Conservation (phyloP, 2,329 filamentous ascomycete genomes). For the Apiospora aurea region DNA sequence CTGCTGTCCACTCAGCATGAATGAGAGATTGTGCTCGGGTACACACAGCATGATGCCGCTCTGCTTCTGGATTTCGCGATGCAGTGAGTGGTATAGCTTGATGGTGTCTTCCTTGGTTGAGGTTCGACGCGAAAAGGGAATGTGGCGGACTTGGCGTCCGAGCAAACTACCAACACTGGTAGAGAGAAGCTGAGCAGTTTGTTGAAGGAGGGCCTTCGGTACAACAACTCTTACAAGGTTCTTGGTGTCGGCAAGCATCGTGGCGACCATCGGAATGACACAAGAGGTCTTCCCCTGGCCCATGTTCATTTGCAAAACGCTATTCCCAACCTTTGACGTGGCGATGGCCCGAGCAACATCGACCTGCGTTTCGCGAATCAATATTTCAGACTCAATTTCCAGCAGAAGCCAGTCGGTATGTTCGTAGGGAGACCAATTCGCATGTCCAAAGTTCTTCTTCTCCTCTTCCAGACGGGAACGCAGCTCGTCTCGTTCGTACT, state of each 20-base stretch:
- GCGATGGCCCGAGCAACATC: slow-evolving; percentile 69
- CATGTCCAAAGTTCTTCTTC: slow-evolving; percentile 55
- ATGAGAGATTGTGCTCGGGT: slow-evolving; percentile 70
- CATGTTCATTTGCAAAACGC: slow-evolving; percentile 73
- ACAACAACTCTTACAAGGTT: slow-evolving; percentile 62
- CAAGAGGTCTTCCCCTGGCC: slow-evolving; percentile 66
- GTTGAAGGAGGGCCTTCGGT: slow-evolving; percentile 61
- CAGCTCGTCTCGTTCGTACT: slow-evolving; percentile 37
- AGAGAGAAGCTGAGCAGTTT: slow-evolving; percentile 64
- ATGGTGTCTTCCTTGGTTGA: slow-evolving; percentile 42
- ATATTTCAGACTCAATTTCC: slow-evolving; percentile 69
- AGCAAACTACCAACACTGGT: slow-evolving; percentile 62
- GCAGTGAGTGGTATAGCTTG: slow-evolving; percentile 47
- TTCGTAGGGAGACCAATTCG: slow-evolving; percentile 61
- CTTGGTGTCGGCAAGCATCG: slow-evolving; percentile 51
- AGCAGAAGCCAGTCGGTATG: slow-evolving; percentile 70
- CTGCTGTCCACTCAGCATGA: slow-evolving; percentile 67
- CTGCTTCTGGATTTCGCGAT: slow-evolving; percentile 47
- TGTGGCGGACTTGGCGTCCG: slow-evolving; percentile 58
- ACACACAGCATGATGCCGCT: slow-evolving; percentile 64
- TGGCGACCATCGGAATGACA: slow-evolving; percentile 60
- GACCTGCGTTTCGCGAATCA: slow-evolving; percentile 68
- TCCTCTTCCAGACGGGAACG: slow-evolving; percentile 50
- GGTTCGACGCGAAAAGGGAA: slow-evolving; percentile 64
- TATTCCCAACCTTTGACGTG: slow-evolving; percentile 60